A percentile compares a stretch with the other conserved stretches of the same genome.
Evolutionary conservation across 352 stramenopile species (phyloP).

Genomic region (Phytophthora quininea): DNA sequence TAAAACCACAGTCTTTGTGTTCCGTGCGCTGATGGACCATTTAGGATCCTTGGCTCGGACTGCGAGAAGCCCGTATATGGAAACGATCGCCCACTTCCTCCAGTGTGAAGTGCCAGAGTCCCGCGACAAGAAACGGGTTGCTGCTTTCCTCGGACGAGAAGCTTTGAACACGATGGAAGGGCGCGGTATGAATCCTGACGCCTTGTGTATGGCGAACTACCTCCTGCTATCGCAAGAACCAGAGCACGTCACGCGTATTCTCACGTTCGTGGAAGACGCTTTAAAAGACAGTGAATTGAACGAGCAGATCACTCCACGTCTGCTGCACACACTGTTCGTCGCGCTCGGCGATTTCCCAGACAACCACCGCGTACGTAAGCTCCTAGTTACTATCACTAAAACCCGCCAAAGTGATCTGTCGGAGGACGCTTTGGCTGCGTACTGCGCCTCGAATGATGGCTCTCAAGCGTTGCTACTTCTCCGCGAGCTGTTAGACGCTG

Average conservation of each 20-base stretch:
- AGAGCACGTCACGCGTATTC: conserved; percentile 36
- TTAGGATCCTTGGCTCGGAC: conserved; percentile 39
- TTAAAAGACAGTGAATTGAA: conserved; percentile 15
- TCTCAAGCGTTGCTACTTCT: conserved; percentile 47
- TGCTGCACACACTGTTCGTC: conserved; percentile 63
- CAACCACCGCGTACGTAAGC: conserved; percentile 41
- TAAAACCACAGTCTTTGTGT: conserved; percentile 57
- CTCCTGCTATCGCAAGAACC: conserved; percentile 46
- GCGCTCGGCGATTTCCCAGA: conserved; percentile 40
- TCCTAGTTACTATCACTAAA: conserved; percentile 52
- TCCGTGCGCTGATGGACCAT: conserved; percentile 57
- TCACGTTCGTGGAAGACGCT: conserved; percentile 46
- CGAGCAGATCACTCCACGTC: conserved; percentile 42
- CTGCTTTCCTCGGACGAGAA: conserved; percentile 30
- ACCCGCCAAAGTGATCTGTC: conserved; percentile 43
- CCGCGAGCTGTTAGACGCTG: conserved; percentile 33
- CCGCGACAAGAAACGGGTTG: conserved; percentile 11
- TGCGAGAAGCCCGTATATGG: conserved; percentile 35
- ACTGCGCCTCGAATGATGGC: conserved; percentile 49
- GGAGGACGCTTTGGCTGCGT: conserved; percentile 58
- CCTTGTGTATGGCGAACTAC: conserved; percentile 52
- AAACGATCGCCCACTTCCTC: conserved; percentile 38
- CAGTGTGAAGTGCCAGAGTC: conserved; percentile 8
- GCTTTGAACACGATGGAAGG: conserved; percentile 46
- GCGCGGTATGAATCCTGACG: conserved; percentile 37